phyloP scores from a whole-genome alignment of 345 rosid species.

The Murraya paniculata region DNA sequence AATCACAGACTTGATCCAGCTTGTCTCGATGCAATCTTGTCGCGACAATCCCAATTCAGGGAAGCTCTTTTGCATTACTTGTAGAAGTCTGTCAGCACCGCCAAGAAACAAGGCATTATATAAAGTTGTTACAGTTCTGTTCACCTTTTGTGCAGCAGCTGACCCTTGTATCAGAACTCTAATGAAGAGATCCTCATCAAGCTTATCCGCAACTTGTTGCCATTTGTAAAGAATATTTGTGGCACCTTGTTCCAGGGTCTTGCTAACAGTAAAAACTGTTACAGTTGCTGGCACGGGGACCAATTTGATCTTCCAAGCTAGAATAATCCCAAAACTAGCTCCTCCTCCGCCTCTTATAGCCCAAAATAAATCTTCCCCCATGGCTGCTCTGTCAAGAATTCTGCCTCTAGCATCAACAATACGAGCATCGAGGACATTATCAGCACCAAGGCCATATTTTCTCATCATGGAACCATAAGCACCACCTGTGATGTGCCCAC shows the following conservation, averaged over 20 bases:
- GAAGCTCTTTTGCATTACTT: constrained; percentile 24
- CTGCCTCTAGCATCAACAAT: constrained; percentile 19
- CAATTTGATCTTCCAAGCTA: constrained; percentile 20
- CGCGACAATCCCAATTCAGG: constrained; percentile 36
- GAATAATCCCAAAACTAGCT: constrained; percentile 22
- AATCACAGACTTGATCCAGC: constrained; percentile 30
- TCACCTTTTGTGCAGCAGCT: not conserved
- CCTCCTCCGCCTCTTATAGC: constrained; percentile 28
- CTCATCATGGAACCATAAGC: constrained; percentile 29
- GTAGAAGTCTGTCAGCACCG: constrained; percentile 15
- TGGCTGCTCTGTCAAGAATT: constrained; percentile 17
- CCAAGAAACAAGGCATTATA: constrained; percentile 25
- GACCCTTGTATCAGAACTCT: constrained; percentile 14
- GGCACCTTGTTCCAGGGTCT: constrained; percentile 24
- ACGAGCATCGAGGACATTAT: constrained; percentile 20
- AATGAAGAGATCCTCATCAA: constrained; percentile 21
- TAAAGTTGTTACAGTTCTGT: constrained; percentile 14
- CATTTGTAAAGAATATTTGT: constrained; percentile 19
- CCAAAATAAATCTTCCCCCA: constrained; percentile 30
- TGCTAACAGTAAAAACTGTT: constrained; percentile 24
- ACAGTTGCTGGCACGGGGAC: constrained; percentile 25
- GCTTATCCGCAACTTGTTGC: constrained; percentile 25
- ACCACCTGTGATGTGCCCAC: constrained; percentile 26
- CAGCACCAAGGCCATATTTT: constrained; percentile 23
- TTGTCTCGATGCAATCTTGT: constrained; percentile 34